Conservation (phyloP, 2,329 filamentous ascomycete species). For the Cladophialophora psammophila region DNA sequence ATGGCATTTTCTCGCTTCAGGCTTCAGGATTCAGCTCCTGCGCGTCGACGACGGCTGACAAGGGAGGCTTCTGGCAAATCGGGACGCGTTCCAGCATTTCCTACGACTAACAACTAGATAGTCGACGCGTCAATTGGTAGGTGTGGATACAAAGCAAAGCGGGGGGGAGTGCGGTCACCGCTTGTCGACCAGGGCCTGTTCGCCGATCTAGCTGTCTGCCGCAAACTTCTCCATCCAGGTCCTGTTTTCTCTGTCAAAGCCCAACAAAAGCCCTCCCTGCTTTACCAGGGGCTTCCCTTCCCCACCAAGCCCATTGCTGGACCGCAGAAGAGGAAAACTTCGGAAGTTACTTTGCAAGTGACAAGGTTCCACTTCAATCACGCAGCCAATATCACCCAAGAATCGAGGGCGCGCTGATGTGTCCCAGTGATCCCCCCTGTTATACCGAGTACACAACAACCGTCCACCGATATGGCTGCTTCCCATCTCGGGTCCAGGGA, state of each 20-base stretch:
- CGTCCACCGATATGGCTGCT: background rate
- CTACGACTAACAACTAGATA: background rate
- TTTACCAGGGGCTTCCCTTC: background rate
- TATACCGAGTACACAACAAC: background rate
- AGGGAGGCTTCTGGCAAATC: background rate
- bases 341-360: background rate
- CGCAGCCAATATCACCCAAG: background rate
- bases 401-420: background rate
- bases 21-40: background rate
- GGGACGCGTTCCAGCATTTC: background rate
- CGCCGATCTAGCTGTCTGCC: background rate
- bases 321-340: background rate
- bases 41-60: background rate
- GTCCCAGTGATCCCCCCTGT: background rate
- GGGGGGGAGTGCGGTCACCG: background rate
- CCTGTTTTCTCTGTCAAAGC: background rate
- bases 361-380: background rate
- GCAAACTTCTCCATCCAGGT: background rate
- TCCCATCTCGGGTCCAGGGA: background rate
- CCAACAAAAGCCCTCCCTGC: background rate
- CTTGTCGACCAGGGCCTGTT: background rate
- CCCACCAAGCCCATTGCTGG: background rate
- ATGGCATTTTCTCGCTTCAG: background rate
- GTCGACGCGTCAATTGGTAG: background rate
- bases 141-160: background rate